These are phyloP conservation scores for Syncephalastrum monosporum DNA, from an alignment of 371 early-diverging fungal species.

Conservation along the genomic window DNA sequence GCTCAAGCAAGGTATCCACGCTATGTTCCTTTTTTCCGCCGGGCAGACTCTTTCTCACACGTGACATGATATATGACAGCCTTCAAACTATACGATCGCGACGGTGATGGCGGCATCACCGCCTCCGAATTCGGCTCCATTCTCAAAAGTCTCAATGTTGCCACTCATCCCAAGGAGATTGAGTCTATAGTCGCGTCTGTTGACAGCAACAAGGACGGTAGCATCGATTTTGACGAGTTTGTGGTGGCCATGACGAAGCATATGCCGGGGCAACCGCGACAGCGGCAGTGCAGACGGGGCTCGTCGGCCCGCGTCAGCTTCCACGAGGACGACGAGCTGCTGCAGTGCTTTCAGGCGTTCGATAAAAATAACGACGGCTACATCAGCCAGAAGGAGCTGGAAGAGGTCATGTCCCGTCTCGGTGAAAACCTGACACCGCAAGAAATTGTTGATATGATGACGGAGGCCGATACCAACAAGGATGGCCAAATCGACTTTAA, in stretches of 20 bases:
- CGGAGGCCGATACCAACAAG: constrained; percentile 70
- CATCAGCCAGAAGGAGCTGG: constrained; percentile 64
- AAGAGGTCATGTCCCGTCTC: constrained; percentile 63
- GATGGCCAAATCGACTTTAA: constrained; percentile 58
- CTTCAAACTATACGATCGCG: constrained; percentile 67
- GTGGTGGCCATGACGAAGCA: constrained; percentile 58
- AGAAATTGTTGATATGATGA: constrained; percentile 78
- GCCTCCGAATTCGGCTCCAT: constrained; percentile 61
- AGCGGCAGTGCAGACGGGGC: not conserved
- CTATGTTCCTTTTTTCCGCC: not conserved
- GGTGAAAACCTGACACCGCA: constrained; percentile 67
- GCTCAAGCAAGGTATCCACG: constrained; percentile 5
- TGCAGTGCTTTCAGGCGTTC: constrained; percentile 66
- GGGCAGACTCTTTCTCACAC: not conserved
- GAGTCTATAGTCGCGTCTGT: constrained; percentile 49
- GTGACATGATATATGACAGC: constrained; percentile 19
- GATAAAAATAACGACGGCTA: constrained; percentile 69
- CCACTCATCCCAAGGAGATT: constrained; percentile 57
- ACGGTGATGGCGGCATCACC: constrained; percentile 55
- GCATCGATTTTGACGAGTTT: constrained; percentile 68
- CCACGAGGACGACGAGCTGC: constrained; percentile 59
- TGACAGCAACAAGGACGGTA: constrained; percentile 40
- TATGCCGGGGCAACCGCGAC: constrained; percentile 35
- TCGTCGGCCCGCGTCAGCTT: constrained; percentile 10
- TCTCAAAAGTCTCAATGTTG: constrained; percentile 68